phyloP scores from a whole-genome alignment of 2,329 filamentous ascomycete species.

The Botrytis fragariae region DNA sequence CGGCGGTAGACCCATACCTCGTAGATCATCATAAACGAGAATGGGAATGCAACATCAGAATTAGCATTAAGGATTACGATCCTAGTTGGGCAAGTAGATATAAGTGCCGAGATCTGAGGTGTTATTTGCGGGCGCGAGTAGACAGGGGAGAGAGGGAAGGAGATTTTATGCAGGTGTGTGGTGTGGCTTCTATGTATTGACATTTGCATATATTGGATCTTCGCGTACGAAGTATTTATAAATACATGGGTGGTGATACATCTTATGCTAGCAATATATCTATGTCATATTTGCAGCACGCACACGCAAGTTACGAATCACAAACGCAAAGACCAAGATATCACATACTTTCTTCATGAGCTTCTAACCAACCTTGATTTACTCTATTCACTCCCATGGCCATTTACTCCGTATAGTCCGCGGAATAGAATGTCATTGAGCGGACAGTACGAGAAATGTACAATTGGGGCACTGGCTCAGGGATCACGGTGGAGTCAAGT shows the following conservation, averaged over 20 bases:
- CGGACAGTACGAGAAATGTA: not conserved
- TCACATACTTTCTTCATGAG: not conserved
- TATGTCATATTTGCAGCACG: not conserved
- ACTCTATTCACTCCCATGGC: not conserved
- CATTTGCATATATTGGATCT: not conserved
- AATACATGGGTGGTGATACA: not conserved
- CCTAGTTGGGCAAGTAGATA: not conserved
- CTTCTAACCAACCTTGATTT: not conserved
- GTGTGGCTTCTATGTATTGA: not conserved
- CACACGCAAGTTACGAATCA: not conserved
- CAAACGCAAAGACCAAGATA: not conserved
- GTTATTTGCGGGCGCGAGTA: not conserved
- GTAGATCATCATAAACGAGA: not conserved
- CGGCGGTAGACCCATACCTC: not conserved
- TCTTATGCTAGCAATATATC: not conserved
- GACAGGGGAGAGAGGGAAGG: not conserved
- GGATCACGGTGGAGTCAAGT: not conserved
- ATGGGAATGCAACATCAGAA: not conserved
- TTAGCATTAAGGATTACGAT: not conserved
- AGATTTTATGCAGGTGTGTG: not conserved
- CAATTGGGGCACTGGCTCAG: not conserved
- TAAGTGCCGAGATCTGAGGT: not conserved
- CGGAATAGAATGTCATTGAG: not conserved
- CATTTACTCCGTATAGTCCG: not conserved
- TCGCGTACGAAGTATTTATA: not conserved